phyloP scores from a whole-genome alignment of 352 stramenopile genomes.

The Lagenidium giganteum region DNA sequence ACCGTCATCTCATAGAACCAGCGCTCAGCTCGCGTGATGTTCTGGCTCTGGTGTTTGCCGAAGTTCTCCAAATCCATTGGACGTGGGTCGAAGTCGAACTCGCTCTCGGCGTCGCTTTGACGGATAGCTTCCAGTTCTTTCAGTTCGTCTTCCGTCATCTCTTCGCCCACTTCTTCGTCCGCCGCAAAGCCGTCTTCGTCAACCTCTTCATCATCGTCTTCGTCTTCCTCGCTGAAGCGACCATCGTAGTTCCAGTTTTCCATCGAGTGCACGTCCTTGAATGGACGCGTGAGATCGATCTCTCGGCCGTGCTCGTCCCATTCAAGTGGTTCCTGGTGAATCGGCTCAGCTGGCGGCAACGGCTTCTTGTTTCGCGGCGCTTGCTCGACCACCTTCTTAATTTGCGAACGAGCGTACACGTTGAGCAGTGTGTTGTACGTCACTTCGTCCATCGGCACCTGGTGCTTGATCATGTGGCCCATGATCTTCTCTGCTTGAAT shows the following conservation, averaged over 20 bases:
- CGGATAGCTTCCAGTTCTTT: slow-evolving; percentile 30
- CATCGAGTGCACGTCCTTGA: slow-evolving; percentile 50
- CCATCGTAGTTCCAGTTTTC: slow-evolving; percentile 69
- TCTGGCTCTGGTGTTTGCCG: slow-evolving; percentile 60
- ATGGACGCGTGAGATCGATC: slow-evolving; percentile 65
- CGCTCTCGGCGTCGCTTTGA: slow-evolving; percentile 21
- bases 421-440: slow-evolving; percentile 77
- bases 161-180: slow-evolving; percentile 24
- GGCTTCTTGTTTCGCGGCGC: slow-evolving; percentile 53
- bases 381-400: slow-evolving; percentile 59
- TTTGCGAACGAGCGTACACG: slow-evolving; percentile 73
- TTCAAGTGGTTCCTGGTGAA: slow-evolving; percentile 68
- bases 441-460: slow-evolving; percentile 58
- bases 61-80: slow-evolving; percentile 68
- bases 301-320: slow-evolving; percentile 71
- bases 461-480: slow-evolving; percentile 61
- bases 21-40: slow-evolving; percentile 60
- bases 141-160: slow-evolving; percentile 29
- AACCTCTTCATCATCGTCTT: slow-evolving; percentile 33
- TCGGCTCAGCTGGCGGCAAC: slow-evolving; percentile 24
- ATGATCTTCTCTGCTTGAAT: slow-evolving; percentile 72
- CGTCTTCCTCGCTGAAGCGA: slow-evolving; percentile 46
- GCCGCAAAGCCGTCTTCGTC: slow-evolving; percentile 37
- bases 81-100: slow-evolving; percentile 41
- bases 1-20: slow-evolving; percentile 60